These are phyloP conservation scores for Eimeria nieschulzi DNA, from an alignment of 169 alveolate species.

Conservation along the genomic window DNA sequence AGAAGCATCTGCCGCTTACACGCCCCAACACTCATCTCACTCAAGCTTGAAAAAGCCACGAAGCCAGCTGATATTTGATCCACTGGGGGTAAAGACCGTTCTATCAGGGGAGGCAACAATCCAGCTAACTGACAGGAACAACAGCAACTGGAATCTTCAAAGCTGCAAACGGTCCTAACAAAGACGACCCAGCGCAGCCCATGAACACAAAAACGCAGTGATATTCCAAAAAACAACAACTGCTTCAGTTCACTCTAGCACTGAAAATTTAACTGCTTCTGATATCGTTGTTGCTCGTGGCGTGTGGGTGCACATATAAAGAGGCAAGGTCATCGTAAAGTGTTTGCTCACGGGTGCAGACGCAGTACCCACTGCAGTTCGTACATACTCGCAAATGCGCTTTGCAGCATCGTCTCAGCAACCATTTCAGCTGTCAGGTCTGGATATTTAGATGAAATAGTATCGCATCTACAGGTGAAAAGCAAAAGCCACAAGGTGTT, in stretches of 20 bases:
- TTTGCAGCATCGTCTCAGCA: not conserved
- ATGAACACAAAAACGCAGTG: too few species aligned
- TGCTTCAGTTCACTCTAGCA: not conserved
- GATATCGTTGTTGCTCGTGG: constrained; percentile 8
- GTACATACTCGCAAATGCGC: not conserved
- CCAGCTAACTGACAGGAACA: not conserved
- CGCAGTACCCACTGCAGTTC: constrained; percentile 12
- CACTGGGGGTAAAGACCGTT: not conserved
- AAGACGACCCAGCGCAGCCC: too few species aligned
- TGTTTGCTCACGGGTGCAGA: too few species aligned
- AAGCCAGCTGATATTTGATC: not conserved
- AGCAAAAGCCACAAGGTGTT: constrained; percentile 51
- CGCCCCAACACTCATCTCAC: not conserved
- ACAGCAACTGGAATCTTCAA: too few species aligned
- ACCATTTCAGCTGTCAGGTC: not conserved
- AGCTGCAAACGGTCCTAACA: too few species aligned
- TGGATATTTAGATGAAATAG: not conserved
- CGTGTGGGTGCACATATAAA: not conserved
- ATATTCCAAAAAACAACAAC: not conserved
- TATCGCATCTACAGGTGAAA: not conserved
- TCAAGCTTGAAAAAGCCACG: not conserved
- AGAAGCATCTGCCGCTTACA: not conserved
- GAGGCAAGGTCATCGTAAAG: too few species aligned
- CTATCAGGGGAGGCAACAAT: not conserved
- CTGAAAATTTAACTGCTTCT: not conserved